Evolutionary conservation across 1,139 yeast species (phyloP), one percentile per base, ranked within the genome.

Genomic region (Hanseniaspora uvarum): DNA sequence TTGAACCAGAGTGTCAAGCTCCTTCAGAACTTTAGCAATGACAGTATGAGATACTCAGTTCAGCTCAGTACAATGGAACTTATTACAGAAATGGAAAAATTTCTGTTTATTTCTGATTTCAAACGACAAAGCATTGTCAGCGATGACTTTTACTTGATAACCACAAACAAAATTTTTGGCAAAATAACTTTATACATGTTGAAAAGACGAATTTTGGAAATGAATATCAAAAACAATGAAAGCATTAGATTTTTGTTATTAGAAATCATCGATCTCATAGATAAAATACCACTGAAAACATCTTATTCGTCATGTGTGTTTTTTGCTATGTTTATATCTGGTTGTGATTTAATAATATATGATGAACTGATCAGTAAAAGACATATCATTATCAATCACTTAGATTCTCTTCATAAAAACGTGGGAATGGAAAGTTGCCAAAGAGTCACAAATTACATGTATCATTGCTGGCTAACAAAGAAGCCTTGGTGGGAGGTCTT

Each of bases 401-500:
- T 80, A 56, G 59, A 62, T 0, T 60, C 61, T 14, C 63, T 80
- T 55, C 68, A 68, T 14, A 66, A 65, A n/a, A 68, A 68, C 19
- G 38, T 49, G 59, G 85, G 85, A 0, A 73, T 77, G 39, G 66
- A 70, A 7, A 74, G 75, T 57, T 83, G 83, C 0, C 62, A 64
- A 8, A 69, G 70, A 58, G 79, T 81, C 16, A 62, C 72, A 21
- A 69, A 65, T 19, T 71, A 80, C 2, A 78, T 80, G 80, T 59
- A 63, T 21, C 68, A 76, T 57, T 76, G 83, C 59, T 81, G 87
- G 86, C 64, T 67, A 7, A 71, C 79, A 0, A 77, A 77, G 1
- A 73, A 72, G 54, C 76, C 74, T 57, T 81, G 86, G 86, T 73
- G 76, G 57, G 75, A 71, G 31, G 74, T 80, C 1, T 70, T 81